Base-by-base conservation (phyloP, 805 yeast genomes). In the Yamadazyma paraphyllophila region DNA sequence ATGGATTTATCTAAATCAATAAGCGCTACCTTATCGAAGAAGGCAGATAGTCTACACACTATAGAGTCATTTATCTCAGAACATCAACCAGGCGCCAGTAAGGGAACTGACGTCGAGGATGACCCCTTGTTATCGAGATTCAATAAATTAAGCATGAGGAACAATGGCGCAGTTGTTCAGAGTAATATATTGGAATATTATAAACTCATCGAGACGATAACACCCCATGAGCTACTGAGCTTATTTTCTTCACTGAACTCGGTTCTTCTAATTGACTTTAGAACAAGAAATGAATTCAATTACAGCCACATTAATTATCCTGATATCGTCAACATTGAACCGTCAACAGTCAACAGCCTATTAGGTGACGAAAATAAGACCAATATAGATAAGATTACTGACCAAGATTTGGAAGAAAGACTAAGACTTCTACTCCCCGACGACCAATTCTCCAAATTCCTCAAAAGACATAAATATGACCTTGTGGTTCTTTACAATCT, bases 271-370 rank as follows among this genome's bases (percentile, higher is more conserved):
- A 74, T 92, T 6, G 98, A 92, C 60, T 75, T 82, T 35, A 70
- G 97, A 53, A 68, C 83, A 13, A 69, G 83, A 33, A 69, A 68
- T 14, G 82, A 80, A 31, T 90, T 76, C 58, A 77, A 80, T 39
- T 66, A 69, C 36, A 77, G 78, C 39, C 97, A 89, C 61, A 80
- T 91, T 16, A 67, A 76, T 10, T 66, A 80, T 20, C 64, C 68
- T 2, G 78, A 85, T 44, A 62, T 85, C 7, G 74, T 88, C 9
- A 87, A 91, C 58, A 75, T 91, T 14, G 96, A 88, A 43, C 97
- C 97, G 1, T 25, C 45, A 1, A 0, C 71, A 76, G 14, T 72
- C 80, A 43, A 42, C 16, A 40, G 53, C 25, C 41, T 69, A 7
- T 42, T 52, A 8, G 51, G 52, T 2, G 13, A 47, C n/a, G 48